Conservation (phyloP, 2,329 filamentous ascomycete species). For the Plenodomus tracheiphilus region DNA sequence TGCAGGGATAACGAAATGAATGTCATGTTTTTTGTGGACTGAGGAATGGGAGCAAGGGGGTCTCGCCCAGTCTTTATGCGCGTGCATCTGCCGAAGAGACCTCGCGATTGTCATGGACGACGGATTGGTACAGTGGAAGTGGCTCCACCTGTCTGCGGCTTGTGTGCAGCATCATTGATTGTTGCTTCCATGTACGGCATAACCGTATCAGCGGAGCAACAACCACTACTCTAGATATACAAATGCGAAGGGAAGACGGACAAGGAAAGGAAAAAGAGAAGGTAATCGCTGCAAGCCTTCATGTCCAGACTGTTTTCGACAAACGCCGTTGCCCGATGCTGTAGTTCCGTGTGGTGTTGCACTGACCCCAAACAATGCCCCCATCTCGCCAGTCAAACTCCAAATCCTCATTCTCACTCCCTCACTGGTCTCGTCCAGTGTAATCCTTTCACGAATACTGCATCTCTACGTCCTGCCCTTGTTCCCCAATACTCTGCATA, state of each 20-base stretch:
- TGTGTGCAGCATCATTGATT: too few relatives aligned
- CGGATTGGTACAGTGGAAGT: too few relatives aligned
- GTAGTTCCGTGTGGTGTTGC: slow-evolving; percentile 4
- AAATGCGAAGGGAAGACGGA: not conserved
- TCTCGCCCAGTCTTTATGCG: too few relatives aligned
- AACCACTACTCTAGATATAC: not conserved
- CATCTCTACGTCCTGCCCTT: slow-evolving; percentile 39
- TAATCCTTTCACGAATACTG: slow-evolving; percentile 23
- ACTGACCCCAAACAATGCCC: slow-evolving; percentile 3
- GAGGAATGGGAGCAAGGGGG: not conserved
- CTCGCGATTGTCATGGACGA: too few relatives aligned
- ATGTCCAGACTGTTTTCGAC: not conserved
- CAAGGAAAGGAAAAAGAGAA: not conserved
- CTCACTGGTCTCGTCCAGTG: slow-evolving; percentile 1
- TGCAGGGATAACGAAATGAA: too few relatives aligned
- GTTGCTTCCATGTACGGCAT: too few relatives aligned
- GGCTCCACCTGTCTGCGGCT: too few relatives aligned
- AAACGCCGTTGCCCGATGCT: slow-evolving; percentile 34
- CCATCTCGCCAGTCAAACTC: slow-evolving; percentile 20
- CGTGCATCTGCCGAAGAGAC: too few relatives aligned
- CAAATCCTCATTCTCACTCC: slow-evolving; percentile 9
- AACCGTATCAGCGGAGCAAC: too few relatives aligned
- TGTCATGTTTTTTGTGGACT: not conserved
- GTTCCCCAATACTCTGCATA: slow-evolving; percentile 5
- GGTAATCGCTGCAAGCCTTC: not conserved